Evolutionary conservation across 331 rosid genomes (phyloP), one percentile per base, ranked within the genome.

Genomic region (Pyrus hybrid): DNA sequence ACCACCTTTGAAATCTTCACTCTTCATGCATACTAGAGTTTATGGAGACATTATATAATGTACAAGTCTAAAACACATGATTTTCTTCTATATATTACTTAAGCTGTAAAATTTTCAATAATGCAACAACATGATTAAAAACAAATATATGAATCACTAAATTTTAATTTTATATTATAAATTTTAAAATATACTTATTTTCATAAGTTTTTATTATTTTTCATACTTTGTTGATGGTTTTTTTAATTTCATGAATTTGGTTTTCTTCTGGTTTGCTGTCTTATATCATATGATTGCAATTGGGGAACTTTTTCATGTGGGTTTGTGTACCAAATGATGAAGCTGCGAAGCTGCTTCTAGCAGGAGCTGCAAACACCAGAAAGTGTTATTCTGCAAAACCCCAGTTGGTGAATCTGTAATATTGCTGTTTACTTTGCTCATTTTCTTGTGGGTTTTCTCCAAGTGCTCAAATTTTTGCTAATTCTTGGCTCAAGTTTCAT

Each of bases 371-470:
- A 16, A 63, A 65, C 29, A 13, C 66, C 41, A 16, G 16, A 18
- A 30, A 47, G 33, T n/a, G 62, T 63, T 29, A 16, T 6, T 32
- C 26, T 16, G 13, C 35, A 54, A 13, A 16, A 45, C 63, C 63
- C 78, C 75, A 71, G 41, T 73, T 81, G 53, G 77, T 72, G 75
- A 76, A 81, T 51, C 63, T 58, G 68, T 78, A 70, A 81, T 80
- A 26, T 78, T 69, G 12, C 72, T 56, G 30, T 20, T 37, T 72
- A 56, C 70, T 74, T 69, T 61, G 69, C 16, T 69, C n/a, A 32
- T 53, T 6, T 26, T 23, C 28, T 70, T 47, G 70, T 60, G 47
- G 74, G 49, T 70, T 72, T 63, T 84, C 80, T 80, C 69, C 37
- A 33, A 60, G 62, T 61, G 33, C 49, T 11, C 64, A 83, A 47